These are phyloP conservation scores for Penicillium digitatum DNA, from an alignment of 2,329 filamentous ascomycete genomes.

Conservation along the genomic window DNA sequence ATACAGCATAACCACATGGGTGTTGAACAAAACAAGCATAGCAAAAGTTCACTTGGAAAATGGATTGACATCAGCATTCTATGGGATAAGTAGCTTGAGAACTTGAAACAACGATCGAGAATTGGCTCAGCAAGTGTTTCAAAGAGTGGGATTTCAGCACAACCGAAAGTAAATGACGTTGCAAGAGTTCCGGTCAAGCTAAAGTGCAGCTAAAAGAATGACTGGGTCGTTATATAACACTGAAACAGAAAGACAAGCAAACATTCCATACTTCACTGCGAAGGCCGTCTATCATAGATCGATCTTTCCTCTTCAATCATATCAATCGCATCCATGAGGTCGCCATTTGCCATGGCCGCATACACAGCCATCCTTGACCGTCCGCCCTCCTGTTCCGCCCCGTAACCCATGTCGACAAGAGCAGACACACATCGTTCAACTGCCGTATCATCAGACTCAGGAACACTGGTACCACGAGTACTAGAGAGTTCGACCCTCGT, in stretches of 20 bases:
- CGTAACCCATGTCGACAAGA: slow-evolving; percentile 43
- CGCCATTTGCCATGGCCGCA: slow-evolving; percentile 44
- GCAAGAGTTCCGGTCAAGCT: not conserved
- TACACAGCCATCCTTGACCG: slow-evolving; percentile 41
- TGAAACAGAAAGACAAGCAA: not conserved
- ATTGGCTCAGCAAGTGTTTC: not conserved
- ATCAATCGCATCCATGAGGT: slow-evolving; percentile 46
- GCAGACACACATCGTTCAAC: slow-evolving; percentile 40
- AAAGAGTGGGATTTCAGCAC: not conserved
- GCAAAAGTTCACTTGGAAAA: not conserved
- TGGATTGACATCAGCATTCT: too few relatives aligned
- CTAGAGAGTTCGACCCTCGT: not conserved
- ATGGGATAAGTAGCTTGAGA: not conserved
- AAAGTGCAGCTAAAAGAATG: not conserved
- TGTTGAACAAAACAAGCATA: not conserved
- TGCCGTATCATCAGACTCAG: not conserved
- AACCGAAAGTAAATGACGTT: not conserved
- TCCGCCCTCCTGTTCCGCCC: slow-evolving; percentile 33
- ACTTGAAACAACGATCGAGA: not conserved
- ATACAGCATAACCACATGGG: too few relatives aligned
- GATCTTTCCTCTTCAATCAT: slow-evolving; percentile 50
- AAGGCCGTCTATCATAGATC: slow-evolving; percentile 34
- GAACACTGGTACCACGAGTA: not conserved
- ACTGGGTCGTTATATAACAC: not conserved
- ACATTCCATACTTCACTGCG: slow-evolving; percentile 2